Percentiles rank a stretch among this genome's conserved stretches.
phyloP scores from a whole-genome alignment of 305 asterid genomes.

The Fraxinus ornus region DNA sequence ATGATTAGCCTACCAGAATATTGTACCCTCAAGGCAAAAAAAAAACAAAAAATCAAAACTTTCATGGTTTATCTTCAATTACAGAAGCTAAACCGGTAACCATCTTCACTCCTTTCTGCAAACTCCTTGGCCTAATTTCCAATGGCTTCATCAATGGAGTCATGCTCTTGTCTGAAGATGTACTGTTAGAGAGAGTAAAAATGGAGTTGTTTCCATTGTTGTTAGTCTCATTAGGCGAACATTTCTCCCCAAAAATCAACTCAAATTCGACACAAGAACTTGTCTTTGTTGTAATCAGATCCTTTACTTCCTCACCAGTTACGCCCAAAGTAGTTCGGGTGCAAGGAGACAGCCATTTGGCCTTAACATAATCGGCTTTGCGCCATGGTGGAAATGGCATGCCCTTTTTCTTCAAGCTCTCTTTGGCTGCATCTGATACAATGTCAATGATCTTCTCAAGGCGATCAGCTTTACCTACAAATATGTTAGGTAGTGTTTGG shows the following conservation, averaged over 20 bases:
- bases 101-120: conserved; percentile 44
- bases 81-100: conserved; percentile 71
- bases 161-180: conserved; percentile 8
- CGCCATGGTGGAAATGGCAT: conserved; percentile 94
- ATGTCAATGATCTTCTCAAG: conserved; percentile 63
- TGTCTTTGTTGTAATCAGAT: background rate
- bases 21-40: conserved; percentile 9
- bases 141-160: conserved; percentile 34
- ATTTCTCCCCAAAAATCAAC: conserved; percentile 29
- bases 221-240: conserved; percentile 2
- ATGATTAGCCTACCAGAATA: conserved; percentile 32
- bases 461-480: conserved; percentile 66
- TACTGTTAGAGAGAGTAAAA: background rate
- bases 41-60: conserved; percentile 29
- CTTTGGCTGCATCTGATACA: conserved; percentile 69
- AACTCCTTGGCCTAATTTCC: conserved; percentile 45
- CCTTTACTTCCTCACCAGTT: background rate
- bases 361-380: conserved; percentile 69
- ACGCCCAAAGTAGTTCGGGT: conserved; percentile 25
- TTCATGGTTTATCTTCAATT: conserved; percentile 44
- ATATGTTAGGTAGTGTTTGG: conserved; percentile 60
- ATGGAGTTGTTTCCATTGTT: background rate
- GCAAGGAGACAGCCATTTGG: conserved; percentile 79
- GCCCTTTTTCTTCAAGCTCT: conserved; percentile 82
- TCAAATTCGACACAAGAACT: conserved; percentile 18